Evolutionary conservation across 1,284 basidiomycete species (phyloP).

Genomic region (Austroboletus niveus): DNA sequence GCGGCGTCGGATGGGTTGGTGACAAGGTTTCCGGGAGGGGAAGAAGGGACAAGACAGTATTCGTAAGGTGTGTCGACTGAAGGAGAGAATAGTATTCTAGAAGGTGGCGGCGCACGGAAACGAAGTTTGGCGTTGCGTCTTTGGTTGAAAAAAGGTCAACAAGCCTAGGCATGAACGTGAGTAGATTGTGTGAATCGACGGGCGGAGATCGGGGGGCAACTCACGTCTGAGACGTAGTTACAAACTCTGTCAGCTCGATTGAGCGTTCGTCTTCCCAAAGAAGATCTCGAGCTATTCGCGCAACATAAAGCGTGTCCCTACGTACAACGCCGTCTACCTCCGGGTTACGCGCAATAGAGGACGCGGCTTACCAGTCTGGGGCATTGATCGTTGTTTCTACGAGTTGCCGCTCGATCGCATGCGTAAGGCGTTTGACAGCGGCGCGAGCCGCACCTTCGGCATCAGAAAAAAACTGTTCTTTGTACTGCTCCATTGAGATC

Average conservation of each 20-base stretch:
- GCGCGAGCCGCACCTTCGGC: slow-evolving; percentile 68
- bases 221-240: slow-evolving; percentile 86
- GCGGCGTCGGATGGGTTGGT: slow-evolving; percentile 64
- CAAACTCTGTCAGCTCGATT: slow-evolving; percentile 77
- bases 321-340: slow-evolving; percentile 15
- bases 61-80: slow-evolving; percentile 76
- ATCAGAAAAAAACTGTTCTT: slow-evolving; percentile 72
- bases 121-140: slow-evolving; percentile 59
- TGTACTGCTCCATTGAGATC: slow-evolving; percentile 74
- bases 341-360: slow-evolving; percentile 8
- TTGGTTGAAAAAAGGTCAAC: slow-evolving; percentile 81
- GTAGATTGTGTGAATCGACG: slow-evolving; percentile 18
- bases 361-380: slow-evolving; percentile 73
- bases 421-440: slow-evolving; percentile 88
- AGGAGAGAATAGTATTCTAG: slow-evolving; percentile 88
- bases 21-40: slow-evolving; percentile 79
- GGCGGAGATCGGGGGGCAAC: slow-evolving; percentile 24
- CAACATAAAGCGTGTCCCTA: slow-evolving; percentile 85
- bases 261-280: slow-evolving; percentile 79
- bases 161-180: slow-evolving; percentile 48
- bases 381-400: slow-evolving; percentile 84
- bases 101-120: slow-evolving; percentile 64
- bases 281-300: slow-evolving; percentile 86
- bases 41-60: slow-evolving; percentile 76
- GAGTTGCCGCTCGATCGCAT: slow-evolving; percentile 68